These are phyloP conservation scores for Anastatica hierochuntica DNA, from an alignment of 345 rosid species.

Conservation along the genomic window DNA sequence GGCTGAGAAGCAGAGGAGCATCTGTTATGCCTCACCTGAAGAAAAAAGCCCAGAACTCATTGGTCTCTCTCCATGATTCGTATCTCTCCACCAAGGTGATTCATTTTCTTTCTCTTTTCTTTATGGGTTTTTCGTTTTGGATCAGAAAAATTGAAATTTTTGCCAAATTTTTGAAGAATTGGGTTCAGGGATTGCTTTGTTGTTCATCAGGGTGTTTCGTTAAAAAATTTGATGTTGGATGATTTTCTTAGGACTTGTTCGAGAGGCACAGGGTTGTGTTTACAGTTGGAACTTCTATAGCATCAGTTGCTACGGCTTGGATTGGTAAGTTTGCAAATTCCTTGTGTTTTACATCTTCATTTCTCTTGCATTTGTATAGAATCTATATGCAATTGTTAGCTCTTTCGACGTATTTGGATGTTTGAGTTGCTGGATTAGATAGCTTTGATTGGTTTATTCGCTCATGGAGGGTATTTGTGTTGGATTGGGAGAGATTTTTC, in stretches of 20 bases:
- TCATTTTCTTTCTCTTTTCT: not conserved
- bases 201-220: not conserved
- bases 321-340: conserved; percentile 39
- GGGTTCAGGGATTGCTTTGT: not conserved
- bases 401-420: too few species aligned
- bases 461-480: too few species aligned
- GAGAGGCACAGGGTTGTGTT: conserved; percentile 85
- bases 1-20: conserved; percentile 49
- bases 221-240: too few species aligned
- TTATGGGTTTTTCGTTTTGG: not conserved
- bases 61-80: conserved; percentile 74
- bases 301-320: conserved; percentile 94
- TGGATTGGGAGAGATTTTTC: too few species aligned
- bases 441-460: not conserved
- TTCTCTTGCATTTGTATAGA: not conserved
- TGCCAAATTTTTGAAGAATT: not conserved
- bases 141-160: not conserved
- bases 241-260: conserved; percentile 58
- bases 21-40: conserved; percentile 40
- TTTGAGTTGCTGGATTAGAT: not conserved
- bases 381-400: not conserved
- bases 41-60: conserved; percentile 60
- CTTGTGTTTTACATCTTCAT: not conserved
- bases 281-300: conserved; percentile 82
- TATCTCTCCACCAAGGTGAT: conserved; percentile 69